Conservation (phyloP, 768 basidiomycete genomes). For the Suillus ampliporus region DNA sequence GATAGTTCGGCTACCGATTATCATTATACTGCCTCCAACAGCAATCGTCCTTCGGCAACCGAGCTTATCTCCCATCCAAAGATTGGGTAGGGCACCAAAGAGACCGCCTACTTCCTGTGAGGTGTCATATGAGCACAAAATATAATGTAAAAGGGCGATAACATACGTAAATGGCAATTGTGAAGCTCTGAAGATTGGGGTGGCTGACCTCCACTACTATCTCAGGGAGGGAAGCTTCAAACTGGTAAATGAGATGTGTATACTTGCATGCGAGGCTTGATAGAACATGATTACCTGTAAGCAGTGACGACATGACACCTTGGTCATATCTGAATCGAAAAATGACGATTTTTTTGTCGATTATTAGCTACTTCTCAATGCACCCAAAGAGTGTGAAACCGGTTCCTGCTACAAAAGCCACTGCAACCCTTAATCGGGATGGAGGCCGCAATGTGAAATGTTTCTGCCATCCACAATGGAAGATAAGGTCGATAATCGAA, state of each 20-base stretch:
- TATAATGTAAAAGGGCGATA: not conserved
- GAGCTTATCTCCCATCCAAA: constrained; percentile 46
- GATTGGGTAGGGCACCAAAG: constrained; percentile 47
- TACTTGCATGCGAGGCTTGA: too few species aligned
- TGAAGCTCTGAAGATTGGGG: constrained; percentile 42
- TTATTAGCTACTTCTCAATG: constrained; percentile 12
- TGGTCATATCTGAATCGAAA: constrained; percentile 42
- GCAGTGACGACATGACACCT: constrained; percentile 48
- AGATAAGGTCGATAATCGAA: not conserved
- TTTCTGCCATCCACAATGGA: not conserved
- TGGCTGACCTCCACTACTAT: constrained; percentile 31
- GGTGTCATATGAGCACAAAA: not conserved
- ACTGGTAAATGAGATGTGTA: constrained; percentile 24
- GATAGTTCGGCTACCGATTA: constrained; percentile 32
- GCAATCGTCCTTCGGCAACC: constrained; percentile 47
- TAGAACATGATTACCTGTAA: constrained; percentile 38
- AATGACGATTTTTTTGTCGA: not conserved
- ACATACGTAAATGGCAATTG: constrained; percentile 45
- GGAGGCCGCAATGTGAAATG: not conserved
- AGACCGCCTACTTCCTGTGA: constrained; percentile 50
- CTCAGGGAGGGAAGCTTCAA: constrained; percentile 46
- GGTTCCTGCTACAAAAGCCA: constrained; percentile 43
- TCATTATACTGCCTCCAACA: constrained; percentile 47
- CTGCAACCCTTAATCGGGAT: constrained; percentile 20
- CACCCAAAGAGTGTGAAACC: constrained; percentile 46